A percentile compares a stretch with the other conserved stretches of the same genome.
These are phyloP conservation scores for Sphagnum fallax DNA, from an alignment of 228 moss, liverwort and hornwort genomes.

Conservation along the genomic window DNA sequence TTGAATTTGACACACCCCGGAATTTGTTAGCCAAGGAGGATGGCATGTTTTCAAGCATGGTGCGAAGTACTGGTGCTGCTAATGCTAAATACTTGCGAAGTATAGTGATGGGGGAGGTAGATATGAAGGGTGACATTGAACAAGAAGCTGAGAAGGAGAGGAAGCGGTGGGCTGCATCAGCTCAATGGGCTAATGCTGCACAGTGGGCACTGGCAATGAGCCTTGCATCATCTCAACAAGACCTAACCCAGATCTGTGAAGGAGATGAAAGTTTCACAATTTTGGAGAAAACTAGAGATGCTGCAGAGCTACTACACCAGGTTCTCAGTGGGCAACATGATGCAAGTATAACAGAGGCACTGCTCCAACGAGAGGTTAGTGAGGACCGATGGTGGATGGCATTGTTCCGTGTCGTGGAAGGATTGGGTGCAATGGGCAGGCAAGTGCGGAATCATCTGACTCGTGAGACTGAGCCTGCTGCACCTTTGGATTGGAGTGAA, in stretches of 20 bases:
- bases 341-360: constrained; percentile 37
- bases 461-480: constrained; percentile 3
- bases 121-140: constrained; percentile 57
- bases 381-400: constrained; percentile 76
- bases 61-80: constrained; percentile 59
- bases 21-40: constrained; percentile 45
- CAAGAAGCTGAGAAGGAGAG: constrained; percentile 33
- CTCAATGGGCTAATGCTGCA: constrained; percentile 58
- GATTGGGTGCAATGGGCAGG: constrained; percentile 21
- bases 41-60: constrained; percentile 61
- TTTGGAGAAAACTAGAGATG: constrained; percentile 48
- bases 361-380: constrained; percentile 39
- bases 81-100: constrained; percentile 60
- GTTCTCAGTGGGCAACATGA: constrained; percentile 69
- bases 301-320: constrained; percentile 59
- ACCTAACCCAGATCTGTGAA: constrained; percentile 39
- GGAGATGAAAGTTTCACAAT: constrained; percentile 16
- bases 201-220: constrained; percentile 74
- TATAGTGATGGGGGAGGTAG: constrained; percentile 63
- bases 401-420: constrained; percentile 63
- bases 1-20: constrained; percentile 57
- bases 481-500: constrained; percentile 27
- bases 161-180: constrained; percentile 36
- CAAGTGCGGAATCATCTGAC: constrained; percentile 19
- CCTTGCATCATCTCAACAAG: constrained; percentile 61